These are phyloP conservation scores for Avena eriantha DNA, from an alignment of 176 grass and related monocot species.

Conservation along the genomic window DNA sequence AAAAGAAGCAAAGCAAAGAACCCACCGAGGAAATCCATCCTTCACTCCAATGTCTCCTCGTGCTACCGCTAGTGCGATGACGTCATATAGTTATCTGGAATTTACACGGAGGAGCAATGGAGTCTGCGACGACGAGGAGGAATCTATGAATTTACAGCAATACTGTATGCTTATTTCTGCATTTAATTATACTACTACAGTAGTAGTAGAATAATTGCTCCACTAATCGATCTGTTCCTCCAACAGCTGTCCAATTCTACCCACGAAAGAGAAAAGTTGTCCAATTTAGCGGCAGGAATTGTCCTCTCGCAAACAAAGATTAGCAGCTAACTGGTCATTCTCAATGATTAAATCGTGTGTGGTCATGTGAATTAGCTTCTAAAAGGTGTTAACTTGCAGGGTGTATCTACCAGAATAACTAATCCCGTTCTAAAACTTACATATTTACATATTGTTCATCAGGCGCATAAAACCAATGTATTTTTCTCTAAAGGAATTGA, in stretches of 20 bases:
- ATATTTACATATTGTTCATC: too few species aligned
- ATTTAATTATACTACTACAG: too few species aligned
- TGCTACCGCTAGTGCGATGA: background rate
- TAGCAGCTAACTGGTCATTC: background rate
- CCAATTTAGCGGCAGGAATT: background rate
- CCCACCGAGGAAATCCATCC: background rate
- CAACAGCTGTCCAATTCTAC: too few species aligned
- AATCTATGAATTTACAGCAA: background rate
- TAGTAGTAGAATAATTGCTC: background rate
- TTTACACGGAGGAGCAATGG: background rate
- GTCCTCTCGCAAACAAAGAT: background rate
- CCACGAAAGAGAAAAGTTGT: too few species aligned
- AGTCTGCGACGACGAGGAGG: too few species aligned
- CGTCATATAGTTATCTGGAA: too few species aligned
- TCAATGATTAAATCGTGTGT: background rate
- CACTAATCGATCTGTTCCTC: background rate
- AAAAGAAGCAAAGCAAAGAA: constrained; percentile 30
- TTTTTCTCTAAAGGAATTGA: too few species aligned
- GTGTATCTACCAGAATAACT: too few species aligned
- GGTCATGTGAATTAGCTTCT: background rate
- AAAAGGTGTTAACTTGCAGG: background rate
- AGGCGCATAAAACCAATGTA: too few species aligned
- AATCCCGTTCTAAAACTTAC: too few species aligned
- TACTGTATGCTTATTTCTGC: too few species aligned
- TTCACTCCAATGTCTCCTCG: background rate